A percentile compares a stretch with the other conserved stretches of the same genome.
These are phyloP conservation scores for Fusarium multiceps DNA, from an alignment of 2,329 filamentous ascomycete genomes.

Conservation along the genomic window DNA sequence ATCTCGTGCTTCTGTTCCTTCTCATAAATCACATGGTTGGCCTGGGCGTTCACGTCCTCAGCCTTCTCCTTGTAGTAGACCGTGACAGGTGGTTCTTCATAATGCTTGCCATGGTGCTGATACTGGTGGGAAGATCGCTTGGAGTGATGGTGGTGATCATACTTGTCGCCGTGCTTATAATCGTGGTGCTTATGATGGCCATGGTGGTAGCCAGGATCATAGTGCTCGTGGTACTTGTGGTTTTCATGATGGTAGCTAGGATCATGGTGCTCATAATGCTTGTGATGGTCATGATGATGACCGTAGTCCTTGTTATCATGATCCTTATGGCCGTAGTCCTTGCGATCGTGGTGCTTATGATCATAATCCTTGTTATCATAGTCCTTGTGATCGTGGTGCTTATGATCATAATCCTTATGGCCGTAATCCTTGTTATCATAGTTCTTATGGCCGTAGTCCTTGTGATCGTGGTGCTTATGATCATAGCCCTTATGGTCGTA, in stretches of 20 bases:
- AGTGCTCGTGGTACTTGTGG: neutral
- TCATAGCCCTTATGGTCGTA: neutral
- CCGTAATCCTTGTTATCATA: neutral
- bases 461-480: neutral
- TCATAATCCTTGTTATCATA: neutral
- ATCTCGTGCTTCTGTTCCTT: conserved; percentile 9
- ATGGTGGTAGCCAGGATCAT: conserved; percentile 3
- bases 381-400: neutral
- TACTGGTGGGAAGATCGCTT: conserved; percentile 7
- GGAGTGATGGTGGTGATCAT: conserved; percentile 13
- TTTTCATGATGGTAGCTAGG: neutral
- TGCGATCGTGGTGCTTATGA: neutral
- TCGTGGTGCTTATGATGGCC: conserved; percentile 14
- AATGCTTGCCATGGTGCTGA: neutral
- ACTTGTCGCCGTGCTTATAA: conserved; percentile 4
- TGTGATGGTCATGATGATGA: neutral
- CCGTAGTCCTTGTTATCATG: neutral
- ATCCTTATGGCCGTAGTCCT: neutral
- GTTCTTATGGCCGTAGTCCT: too few species aligned
- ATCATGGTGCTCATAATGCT: neutral
- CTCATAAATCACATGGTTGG: conserved; percentile 4
- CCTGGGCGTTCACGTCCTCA: neutral
- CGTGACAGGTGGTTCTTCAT: neutral
- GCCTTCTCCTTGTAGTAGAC: conserved; percentile 14
- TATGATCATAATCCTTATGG: neutral